phyloP scores from a whole-genome alignment of 2,329 filamentous ascomycete species.

The Ophiobolus disseminans region DNA sequence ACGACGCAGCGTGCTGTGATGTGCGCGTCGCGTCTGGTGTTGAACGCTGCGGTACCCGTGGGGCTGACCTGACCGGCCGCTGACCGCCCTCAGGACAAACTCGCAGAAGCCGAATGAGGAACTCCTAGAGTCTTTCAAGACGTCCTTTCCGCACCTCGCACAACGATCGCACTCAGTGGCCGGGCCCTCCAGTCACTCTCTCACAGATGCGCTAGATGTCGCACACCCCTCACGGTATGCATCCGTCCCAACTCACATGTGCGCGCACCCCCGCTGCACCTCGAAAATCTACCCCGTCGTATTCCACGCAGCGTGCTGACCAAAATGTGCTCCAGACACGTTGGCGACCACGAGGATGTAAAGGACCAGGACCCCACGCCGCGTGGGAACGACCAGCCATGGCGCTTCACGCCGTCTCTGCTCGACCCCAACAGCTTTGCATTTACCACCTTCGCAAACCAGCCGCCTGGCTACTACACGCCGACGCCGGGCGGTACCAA shows the following conservation, averaged over 20 bases:
- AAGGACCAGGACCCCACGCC: slow-evolving; percentile 87
- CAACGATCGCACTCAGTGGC: slow-evolving; percentile 53
- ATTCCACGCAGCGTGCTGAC: slow-evolving; percentile 12
- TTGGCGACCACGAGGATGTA: slow-evolving; percentile 57
- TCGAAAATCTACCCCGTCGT: too few relatives aligned
- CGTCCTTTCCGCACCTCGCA: slow-evolving; percentile 76
- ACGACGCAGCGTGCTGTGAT: slow-evolving; percentile 20
- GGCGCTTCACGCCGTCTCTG: slow-evolving; percentile 87
- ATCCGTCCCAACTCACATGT: slow-evolving; percentile 12
- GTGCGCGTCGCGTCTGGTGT: slow-evolving; percentile 38
- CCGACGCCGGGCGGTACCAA: slow-evolving; percentile 83
- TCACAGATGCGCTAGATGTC: slow-evolving; percentile 56
- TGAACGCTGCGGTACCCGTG: neutral
- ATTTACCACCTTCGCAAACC: slow-evolving; percentile 80
- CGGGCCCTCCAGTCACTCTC: slow-evolving; percentile 53
- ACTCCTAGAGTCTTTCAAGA: slow-evolving; percentile 82
- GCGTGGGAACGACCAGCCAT: slow-evolving; percentile 78
- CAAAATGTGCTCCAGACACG: slow-evolving; percentile 45
- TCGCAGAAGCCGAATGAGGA: slow-evolving; percentile 87
- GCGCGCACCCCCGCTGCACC: slow-evolving; percentile 5
- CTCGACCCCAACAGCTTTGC: slow-evolving; percentile 85
- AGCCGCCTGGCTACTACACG: slow-evolving; percentile 84
- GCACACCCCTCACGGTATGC: slow-evolving; percentile 55
- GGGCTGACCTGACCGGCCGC: neutral
- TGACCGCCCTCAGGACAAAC: slow-evolving; percentile 64